Conservation (phyloP, 768 basidiomycete genomes). For the Suillus luteus region DNA sequence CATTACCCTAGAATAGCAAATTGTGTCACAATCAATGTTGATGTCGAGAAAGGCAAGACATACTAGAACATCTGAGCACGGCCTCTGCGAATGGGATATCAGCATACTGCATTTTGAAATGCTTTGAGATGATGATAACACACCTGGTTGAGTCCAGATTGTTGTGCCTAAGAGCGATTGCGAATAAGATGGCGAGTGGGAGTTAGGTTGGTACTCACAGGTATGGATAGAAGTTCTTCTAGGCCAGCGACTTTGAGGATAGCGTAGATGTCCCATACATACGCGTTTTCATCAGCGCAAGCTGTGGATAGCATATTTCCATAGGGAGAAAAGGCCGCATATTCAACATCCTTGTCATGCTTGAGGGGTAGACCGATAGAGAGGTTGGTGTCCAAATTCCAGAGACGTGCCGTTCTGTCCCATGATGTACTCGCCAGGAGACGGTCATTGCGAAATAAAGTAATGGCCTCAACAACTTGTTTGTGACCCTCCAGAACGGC, state of each 20-base stretch:
- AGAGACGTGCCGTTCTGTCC: constrained; percentile 13
- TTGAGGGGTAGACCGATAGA: constrained; percentile 6
- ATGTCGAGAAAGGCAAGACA: not conserved
- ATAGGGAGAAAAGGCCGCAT: not conserved
- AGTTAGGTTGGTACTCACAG: not conserved
- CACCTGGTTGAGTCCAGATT: not conserved
- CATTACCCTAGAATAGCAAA: not conserved
- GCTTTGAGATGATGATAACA: not conserved
- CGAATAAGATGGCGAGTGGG: not conserved
- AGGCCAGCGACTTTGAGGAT: not conserved
- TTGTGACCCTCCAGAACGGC: not conserved
- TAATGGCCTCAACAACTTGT: not conserved
- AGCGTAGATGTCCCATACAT: not conserved
- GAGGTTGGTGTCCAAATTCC: constrained; percentile 12
- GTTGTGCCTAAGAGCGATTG: not conserved
- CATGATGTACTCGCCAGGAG: constrained; percentile 2
- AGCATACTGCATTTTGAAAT: not conserved
- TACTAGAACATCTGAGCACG: not conserved
- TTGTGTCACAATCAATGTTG: not conserved
- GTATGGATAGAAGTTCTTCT: not conserved
- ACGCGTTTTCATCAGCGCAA: not conserved
- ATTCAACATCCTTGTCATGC: not conserved
- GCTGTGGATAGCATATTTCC: constrained; percentile 12
- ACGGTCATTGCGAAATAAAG: not conserved
- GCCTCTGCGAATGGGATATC: not conserved